Percentiles rank a stretch among this genome's conserved stretches.
Conservation (phyloP, 306 rosid genomes). For the Fragaria iinumae region DNA sequence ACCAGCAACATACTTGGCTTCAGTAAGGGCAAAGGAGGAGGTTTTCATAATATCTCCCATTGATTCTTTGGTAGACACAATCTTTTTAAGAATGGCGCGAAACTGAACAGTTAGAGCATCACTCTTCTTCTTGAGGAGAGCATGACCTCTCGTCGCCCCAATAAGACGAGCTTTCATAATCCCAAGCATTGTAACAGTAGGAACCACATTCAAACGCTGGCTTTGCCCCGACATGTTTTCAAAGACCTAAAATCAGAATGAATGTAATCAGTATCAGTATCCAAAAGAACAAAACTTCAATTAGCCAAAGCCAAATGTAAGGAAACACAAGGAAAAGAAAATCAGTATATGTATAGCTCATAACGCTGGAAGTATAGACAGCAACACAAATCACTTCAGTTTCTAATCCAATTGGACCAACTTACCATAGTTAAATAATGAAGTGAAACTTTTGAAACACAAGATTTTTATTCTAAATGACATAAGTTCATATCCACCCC, state of each 20-base stretch:
- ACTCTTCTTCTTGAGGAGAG: slow-evolving; percentile 95
- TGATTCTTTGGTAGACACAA: slow-evolving; percentile 87
- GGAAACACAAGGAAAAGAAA: neutral
- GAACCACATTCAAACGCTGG: slow-evolving; percentile 92
- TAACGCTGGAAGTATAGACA: neutral
- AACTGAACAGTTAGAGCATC: slow-evolving; percentile 92
- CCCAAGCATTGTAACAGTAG: slow-evolving; percentile 93
- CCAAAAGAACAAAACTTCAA: neutral
- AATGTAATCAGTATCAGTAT: neutral
- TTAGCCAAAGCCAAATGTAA: neutral
- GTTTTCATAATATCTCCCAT: slow-evolving; percentile 94
- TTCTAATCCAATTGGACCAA: neutral
- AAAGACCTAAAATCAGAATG: slow-evolving; percentile 34
- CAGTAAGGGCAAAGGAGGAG: slow-evolving; percentile 81
- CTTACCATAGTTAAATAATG: neutral
- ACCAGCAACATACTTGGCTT: slow-evolving; percentile 93
- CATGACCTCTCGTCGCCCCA: slow-evolving; percentile 92
- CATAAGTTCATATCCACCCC: no score
- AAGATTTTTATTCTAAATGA: no score
- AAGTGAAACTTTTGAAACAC: neutral
- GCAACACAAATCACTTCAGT: neutral
- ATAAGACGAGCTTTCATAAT: slow-evolving; percentile 77
- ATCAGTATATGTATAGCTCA: neutral
- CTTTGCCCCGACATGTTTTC: slow-evolving; percentile 76
- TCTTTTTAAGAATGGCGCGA: slow-evolving; percentile 78